Evolutionary conservation across 2,329 filamentous ascomycete species (phyloP).

Genomic region (Sphaerulina vaccinii): DNA sequence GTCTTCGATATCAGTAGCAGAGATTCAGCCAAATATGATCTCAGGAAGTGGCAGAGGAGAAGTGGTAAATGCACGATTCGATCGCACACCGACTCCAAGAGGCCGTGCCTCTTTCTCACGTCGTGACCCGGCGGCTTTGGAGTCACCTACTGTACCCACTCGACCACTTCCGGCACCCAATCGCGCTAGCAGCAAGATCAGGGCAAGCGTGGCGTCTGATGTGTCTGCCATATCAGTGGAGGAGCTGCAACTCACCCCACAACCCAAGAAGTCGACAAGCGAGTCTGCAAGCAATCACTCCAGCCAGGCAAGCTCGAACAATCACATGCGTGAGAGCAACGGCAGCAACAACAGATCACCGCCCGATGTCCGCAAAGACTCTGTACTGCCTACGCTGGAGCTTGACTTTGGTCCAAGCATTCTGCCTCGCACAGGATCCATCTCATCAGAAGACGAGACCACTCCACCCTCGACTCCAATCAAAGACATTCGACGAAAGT

Average conservation of each 20-base stretch:
- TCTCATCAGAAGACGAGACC: background rate
- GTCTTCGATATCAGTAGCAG: background rate
- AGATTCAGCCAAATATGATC: background rate
- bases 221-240: background rate
- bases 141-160: background rate
- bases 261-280: background rate
- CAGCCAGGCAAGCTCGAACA: background rate
- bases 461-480: constrained; percentile 2
- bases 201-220: background rate
- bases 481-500: background rate
- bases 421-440: background rate
- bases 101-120: background rate
- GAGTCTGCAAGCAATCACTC: background rate
- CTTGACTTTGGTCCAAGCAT: background rate
- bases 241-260: background rate
- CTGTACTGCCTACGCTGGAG: background rate
- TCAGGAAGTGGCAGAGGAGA: background rate
- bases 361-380: background rate
- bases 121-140: background rate
- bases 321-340: background rate
- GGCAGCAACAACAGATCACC: no score
- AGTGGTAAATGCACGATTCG: background rate
- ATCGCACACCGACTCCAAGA: background rate
- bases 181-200: background rate
- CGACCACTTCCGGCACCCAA: background rate